Percentiles rank a stretch among this genome's conserved stretches.
These are phyloP conservation scores for Russula virescens DNA, from an alignment of 768 basidiomycete species.

Conservation along the genomic window DNA sequence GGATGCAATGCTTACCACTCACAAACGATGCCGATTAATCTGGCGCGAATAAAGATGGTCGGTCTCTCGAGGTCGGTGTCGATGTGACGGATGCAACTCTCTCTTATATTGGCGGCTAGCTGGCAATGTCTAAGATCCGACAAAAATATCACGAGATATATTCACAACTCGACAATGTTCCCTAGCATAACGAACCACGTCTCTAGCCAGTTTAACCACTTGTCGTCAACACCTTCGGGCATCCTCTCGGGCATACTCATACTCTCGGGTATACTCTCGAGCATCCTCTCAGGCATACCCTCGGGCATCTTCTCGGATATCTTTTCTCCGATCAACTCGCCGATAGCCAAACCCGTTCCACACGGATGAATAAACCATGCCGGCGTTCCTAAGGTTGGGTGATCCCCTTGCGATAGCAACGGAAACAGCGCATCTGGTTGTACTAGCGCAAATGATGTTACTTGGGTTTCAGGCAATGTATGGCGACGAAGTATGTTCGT, in stretches of 20 bases:
- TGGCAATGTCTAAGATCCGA: neutral
- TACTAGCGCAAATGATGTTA: slow-evolving; percentile 51
- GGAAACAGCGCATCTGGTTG: slow-evolving; percentile 55
- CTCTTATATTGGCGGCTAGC: neutral
- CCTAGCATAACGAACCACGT: slow-evolving; percentile 76
- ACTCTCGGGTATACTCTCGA: slow-evolving; percentile 6
- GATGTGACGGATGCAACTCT: neutral
- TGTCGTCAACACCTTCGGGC: slow-evolving; percentile 20
- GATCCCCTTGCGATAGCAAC: slow-evolving; percentile 80
- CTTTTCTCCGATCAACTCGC: slow-evolving; percentile 58
- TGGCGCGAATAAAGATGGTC: neutral
- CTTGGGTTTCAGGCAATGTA: slow-evolving; percentile 39
- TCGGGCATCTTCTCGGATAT: slow-evolving; percentile 27
- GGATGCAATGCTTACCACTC: slow-evolving; percentile 5
- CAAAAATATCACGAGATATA: neutral
- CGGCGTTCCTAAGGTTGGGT: slow-evolving; percentile 66
- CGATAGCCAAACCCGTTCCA: slow-evolving; percentile 58
- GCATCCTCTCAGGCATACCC: slow-evolving; percentile 24
- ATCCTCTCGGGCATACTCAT: slow-evolving; percentile 28
- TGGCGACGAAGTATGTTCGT: slow-evolving; percentile 55
- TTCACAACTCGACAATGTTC: slow-evolving; percentile 51
- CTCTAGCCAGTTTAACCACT: slow-evolving; percentile 51
- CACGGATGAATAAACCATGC: slow-evolving; percentile 91
- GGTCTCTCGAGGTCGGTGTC: neutral
- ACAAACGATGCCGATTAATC: slow-evolving; percentile 18